Base-by-base conservation (phyloP, 2,329 filamentous ascomycete genomes). In the Diplodia corticola region DNA sequence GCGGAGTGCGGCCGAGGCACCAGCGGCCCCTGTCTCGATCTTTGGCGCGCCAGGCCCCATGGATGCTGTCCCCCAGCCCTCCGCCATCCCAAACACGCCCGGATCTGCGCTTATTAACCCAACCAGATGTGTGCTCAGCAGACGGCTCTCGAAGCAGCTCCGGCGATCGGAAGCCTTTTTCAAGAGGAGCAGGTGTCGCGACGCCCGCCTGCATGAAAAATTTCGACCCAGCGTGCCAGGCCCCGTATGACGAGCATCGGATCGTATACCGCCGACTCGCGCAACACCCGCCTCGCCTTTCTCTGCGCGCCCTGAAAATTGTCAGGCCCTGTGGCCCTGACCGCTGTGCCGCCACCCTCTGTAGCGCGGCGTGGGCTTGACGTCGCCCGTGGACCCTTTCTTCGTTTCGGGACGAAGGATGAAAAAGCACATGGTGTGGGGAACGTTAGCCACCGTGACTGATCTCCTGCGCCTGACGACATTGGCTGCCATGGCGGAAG, bases 381-480 rank as follows among this genome's bases (percentile, higher is more conserved):
- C 57, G 57, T 49, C 57, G 57, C 17, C 44, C n/a, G 55, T 24
- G 37, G 55, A n/a, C 55, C 55, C 35, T 17, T 26, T 35, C 12
- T 26, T 57, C 35, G 5, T 60, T 48, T 60, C 15, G 26, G 28
- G 57, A 48, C n/a, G 57, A 49, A 49, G 26, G 57, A 49, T 48
- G 40, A 24, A 61, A 61, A 61, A 33, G 40, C 57, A 46, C 55
- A 46, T 9, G 37, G 37, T 60, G 55, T 60, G 37, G 55, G 55
- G 55, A 46, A 48, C 33, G 10, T 57, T 22, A 60, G 55, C 55
- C 55, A 60, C 55, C 24, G 37, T 5, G 33, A 60, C 24, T 22
- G 55, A 60, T 60, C 55, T 60, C 55, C 55, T 60, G 55, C 55
- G 26, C 28, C 30, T 60, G 55, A 60, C 55, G 26, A 30, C 53